These are phyloP conservation scores for Didymellaceae sp. DNA, from an alignment of 2,329 filamentous ascomycete species.

Conservation along the genomic window DNA sequence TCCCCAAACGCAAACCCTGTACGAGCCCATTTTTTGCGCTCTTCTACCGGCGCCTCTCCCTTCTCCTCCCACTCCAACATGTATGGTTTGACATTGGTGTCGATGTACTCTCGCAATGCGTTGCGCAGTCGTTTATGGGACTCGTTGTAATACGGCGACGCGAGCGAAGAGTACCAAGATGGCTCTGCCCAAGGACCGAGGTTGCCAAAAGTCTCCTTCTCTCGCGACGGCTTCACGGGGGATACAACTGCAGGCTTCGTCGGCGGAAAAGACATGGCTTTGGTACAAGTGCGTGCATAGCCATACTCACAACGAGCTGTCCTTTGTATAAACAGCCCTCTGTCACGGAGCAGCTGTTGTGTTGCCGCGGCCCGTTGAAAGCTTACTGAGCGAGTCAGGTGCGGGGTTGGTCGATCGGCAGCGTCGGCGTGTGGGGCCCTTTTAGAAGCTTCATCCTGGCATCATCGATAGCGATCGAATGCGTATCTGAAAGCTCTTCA, in stretches of 20 bases:
- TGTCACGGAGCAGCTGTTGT: neutral
- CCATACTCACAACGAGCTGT: neutral
- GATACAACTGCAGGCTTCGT: conserved; percentile 18
- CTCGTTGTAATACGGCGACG: conserved; percentile 68
- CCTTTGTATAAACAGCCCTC: conserved; percentile 1
- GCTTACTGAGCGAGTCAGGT: conserved; percentile 9
- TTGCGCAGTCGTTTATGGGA: conserved; percentile 66
- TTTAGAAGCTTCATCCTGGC: conserved; percentile 9
- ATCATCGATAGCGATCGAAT: conserved; percentile 5
- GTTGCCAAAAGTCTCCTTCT: conserved; percentile 44
- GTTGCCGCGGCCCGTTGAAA: conserved; percentile 18
- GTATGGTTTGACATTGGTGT: conserved; percentile 63
- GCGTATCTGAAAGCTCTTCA: conserved; percentile 1
- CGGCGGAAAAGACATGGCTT: conserved; percentile 19
- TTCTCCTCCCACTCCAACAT: conserved; percentile 68
- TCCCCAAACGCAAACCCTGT: conserved; percentile 54
- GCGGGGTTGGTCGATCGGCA: conserved; percentile 14
- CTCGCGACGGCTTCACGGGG: conserved; percentile 27
- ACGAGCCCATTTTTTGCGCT: conserved; percentile 45
- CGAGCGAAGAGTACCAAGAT: conserved; percentile 56
- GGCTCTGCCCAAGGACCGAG: conserved; percentile 55
- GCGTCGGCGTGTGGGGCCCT: conserved; percentile 4
- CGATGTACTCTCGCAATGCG: conserved; percentile 64
- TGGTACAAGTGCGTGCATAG: neutral
- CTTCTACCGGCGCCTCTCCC: conserved; percentile 58